These are phyloP conservation scores for Acer saccharum DNA, from an alignment of 345 rosid genomes.

Conservation along the genomic window DNA sequence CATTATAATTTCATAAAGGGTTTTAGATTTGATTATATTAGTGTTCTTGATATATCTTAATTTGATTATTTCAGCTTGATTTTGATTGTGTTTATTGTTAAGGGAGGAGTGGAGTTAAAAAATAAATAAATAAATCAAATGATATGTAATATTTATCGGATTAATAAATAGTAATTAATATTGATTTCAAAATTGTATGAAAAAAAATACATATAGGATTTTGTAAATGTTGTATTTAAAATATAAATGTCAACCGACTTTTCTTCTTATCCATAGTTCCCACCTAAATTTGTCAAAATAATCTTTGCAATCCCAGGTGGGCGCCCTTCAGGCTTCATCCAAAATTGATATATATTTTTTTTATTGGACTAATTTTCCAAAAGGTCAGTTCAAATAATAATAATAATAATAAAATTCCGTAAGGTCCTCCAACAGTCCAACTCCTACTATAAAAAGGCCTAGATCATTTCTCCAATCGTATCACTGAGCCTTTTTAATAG, in stretches of 20 bases:
- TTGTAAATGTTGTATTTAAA: background rate
- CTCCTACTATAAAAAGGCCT: slow-evolving; percentile 37
- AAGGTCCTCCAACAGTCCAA: background rate
- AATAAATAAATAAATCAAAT: too few species aligned
- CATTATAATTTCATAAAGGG: too few species aligned
- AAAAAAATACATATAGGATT: too few species aligned
- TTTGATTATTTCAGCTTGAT: background rate
- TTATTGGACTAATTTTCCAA: too few species aligned
- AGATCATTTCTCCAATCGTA: slow-evolving; percentile 1
- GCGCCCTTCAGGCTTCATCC: slow-evolving; percentile 18
- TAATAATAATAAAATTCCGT: too few species aligned
- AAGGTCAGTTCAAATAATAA: too few species aligned
- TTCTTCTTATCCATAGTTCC: slow-evolving; percentile 37
- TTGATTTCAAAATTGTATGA: too few species aligned
- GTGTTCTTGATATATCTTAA: too few species aligned
- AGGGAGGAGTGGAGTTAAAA: background rate
- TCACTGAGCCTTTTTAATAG: background rate
- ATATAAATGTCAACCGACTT: background rate
- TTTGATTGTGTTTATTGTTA: background rate
- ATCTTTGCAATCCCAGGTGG: slow-evolving; percentile 33
- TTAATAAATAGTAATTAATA: too few species aligned
- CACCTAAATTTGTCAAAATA: slow-evolving; percentile 14
- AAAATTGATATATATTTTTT: background rate
- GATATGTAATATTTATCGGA: too few species aligned
- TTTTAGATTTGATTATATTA: background rate